Base-by-base conservation (phyloP, 495 filamentous ascomycete genomes). In the Cladorrhinum samala region DNA sequence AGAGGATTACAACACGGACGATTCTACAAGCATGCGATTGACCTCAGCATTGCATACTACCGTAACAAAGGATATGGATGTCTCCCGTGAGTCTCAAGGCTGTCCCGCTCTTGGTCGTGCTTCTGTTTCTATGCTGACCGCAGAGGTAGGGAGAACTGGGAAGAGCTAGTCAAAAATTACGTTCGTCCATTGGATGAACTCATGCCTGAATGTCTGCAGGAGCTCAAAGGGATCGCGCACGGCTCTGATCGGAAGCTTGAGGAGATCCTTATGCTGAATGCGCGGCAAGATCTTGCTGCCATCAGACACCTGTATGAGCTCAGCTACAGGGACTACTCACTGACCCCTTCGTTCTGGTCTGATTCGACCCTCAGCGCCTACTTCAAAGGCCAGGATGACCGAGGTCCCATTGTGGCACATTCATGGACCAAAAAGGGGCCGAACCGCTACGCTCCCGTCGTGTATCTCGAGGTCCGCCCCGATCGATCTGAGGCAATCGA, bases 381-480 rank as follows among this genome's bases (percentile, higher is more conserved):
- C 42, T 56, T 56, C 4, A 18, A 21, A 1, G 9, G 5, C 1
- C n/a, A 17, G 13, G n/a, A 33, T 11, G 0, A 52, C 48, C 21
- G 17, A 23, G 20, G 17, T n/a, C 23, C 54, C 2, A 30, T 52
- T 7, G 30, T 42, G 4, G 48, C 41, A 9, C 43, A 52, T 3
- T 42, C 54, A 0, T 42, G 42, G 23, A 62, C 50, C 55, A 52
- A 53, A 14, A 44, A 40, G 17, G 51, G 44, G 9, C 33, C 59
- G 9, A 51, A 38, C n/a, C 37, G 45, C 21, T 19, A 56, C 9
- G 51, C 62, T 27, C 21, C 52, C 9, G 39, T 64, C 9, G 54
- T 67, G 27, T 60, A 57, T 23, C 62, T 69, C 50, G 62, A 69
- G 52, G 47, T 67, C 14, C 57, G 54, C 30, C 59, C 57, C 17